Evolutionary conservation across 495 filamentous ascomycete genomes (phyloP).

Genomic region (Xylaria sp.): DNA sequence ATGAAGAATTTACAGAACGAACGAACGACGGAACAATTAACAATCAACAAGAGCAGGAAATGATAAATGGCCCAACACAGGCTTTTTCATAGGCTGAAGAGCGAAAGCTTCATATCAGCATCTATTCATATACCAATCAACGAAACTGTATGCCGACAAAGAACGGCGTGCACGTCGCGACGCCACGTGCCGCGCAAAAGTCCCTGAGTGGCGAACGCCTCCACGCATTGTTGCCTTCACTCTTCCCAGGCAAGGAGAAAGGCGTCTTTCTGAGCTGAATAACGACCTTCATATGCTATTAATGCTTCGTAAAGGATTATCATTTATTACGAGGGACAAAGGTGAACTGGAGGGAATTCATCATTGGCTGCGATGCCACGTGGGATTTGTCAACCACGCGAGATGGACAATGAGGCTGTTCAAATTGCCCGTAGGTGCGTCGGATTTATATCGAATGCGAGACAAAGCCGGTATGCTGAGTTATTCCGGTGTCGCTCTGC

Average conservation of each 20-base stretch:
- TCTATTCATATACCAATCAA: slow-evolving; percentile 1
- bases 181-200: background rate
- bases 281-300: background rate
- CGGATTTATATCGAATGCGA: background rate
- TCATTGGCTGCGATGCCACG: background rate
- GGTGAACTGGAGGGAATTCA: background rate
- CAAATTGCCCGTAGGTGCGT: background rate
- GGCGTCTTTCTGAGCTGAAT: background rate
- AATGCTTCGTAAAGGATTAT: background rate
- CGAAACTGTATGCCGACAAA: slow-evolving; percentile 4
- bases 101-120: background rate
- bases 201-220: background rate
- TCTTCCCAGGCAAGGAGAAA: background rate
- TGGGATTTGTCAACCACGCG: background rate
- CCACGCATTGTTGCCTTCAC: slow-evolving; percentile 8
- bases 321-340: background rate
- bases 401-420: background rate
- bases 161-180: background rate
- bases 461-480: background rate
- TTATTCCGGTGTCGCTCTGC: background rate
- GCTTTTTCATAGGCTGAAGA: background rate
- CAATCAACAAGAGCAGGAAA: background rate
- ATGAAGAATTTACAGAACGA: slow-evolving; percentile 15
- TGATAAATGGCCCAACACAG: background rate
- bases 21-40: background rate